phyloP scores from a whole-genome alignment of 768 basidiomycete species.

The Suillus luteus region DNA sequence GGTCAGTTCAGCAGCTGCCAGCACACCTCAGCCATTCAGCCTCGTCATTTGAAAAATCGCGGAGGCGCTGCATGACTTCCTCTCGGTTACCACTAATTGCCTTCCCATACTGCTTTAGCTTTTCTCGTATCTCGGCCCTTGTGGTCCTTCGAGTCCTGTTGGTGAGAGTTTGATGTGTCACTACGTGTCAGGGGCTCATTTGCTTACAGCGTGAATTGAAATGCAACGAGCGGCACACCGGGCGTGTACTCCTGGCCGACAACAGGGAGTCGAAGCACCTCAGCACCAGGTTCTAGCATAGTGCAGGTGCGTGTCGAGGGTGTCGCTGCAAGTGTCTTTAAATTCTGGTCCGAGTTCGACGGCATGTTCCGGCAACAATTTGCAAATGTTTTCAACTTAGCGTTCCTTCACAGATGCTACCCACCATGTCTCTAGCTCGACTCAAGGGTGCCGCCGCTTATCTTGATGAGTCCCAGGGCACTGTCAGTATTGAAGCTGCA shows the following conservation, averaged over 20 bases:
- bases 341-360: too few species aligned
- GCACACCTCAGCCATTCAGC: conserved; percentile 17
- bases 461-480: not conserved
- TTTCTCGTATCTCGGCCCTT: not conserved
- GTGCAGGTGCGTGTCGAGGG: too few species aligned
- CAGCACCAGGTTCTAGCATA: not conserved
- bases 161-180: not conserved
- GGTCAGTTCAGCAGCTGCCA: too few species aligned
- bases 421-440: not conserved
- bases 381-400: too few species aligned
- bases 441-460: not conserved
- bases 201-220: not conserved
- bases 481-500: conserved; percentile 6
- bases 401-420: too few species aligned
- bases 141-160: conserved; percentile 6
- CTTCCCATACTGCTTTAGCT: conserved; percentile 11
- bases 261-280: not conserved
- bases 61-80: conserved; percentile 13
- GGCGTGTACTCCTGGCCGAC: not conserved
- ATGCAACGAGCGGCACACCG: not conserved
- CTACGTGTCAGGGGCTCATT: not conserved
- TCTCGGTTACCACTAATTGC: conserved; percentile 14
- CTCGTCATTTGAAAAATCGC: conserved; percentile 16
- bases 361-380: too few species aligned
- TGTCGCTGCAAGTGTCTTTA: too few species aligned